Evolutionary conservation across 2,329 filamentous ascomycete species (phyloP).

Genomic region (Thielaviopsis punctulata): DNA sequence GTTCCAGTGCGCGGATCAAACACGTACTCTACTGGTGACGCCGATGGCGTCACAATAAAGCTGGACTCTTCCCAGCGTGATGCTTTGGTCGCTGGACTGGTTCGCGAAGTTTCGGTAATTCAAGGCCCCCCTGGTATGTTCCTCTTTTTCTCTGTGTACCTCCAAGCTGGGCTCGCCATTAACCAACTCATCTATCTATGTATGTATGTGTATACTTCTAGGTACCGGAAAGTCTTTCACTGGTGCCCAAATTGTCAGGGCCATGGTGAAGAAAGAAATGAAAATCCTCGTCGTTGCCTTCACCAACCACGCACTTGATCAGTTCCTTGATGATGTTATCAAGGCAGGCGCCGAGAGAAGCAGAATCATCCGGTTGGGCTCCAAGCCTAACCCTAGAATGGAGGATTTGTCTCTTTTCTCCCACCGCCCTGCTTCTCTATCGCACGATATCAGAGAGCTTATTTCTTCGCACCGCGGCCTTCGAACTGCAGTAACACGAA

Average conservation of each 20-base stretch:
- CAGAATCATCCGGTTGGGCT: constrained; percentile 44
- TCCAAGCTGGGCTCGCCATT: not conserved
- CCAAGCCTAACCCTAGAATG: constrained; percentile 29
- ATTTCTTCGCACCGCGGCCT: not conserved
- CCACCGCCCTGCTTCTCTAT: not conserved
- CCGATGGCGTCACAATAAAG: not conserved
- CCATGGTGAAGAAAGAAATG: constrained; percentile 31
- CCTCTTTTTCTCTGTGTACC: not conserved
- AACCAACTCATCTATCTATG: not conserved
- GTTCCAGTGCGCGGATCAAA: not conserved
- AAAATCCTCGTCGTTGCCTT: constrained; percentile 48
- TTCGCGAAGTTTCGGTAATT: constrained; percentile 39
- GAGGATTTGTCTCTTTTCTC: not conserved
- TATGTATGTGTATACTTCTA: constrained; percentile 17
- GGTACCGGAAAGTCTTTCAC: constrained; percentile 64
- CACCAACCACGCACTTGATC: constrained; percentile 50
- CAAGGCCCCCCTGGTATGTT: constrained; percentile 52
- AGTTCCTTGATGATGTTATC: constrained; percentile 48
- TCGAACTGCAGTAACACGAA: not conserved
- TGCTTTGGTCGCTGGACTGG: constrained; percentile 38
- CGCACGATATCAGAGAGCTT: not conserved
- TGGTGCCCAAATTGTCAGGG: constrained; percentile 43
- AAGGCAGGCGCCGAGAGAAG: constrained; percentile 34
- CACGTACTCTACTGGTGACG: constrained; percentile 26
- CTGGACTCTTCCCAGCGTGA: constrained; percentile 29